Percentiles rank a stretch among this genome's conserved stretches.
Evolutionary conservation across 306 rosid genomes (phyloP).

Genomic region (Quercus ilex): DNA sequence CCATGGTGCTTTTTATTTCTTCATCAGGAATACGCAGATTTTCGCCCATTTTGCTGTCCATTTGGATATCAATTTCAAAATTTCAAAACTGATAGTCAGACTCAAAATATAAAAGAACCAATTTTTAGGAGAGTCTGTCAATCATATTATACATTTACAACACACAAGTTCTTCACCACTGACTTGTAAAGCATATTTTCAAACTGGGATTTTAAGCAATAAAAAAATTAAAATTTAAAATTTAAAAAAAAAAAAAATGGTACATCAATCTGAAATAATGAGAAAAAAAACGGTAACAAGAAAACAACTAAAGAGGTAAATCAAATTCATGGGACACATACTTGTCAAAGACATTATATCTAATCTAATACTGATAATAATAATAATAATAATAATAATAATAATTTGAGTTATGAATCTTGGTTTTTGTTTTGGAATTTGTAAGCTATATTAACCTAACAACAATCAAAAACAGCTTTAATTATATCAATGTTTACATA

Average conservation of each 20-base stretch:
- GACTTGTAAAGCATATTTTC: not conserved
- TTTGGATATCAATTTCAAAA: slow-evolving; percentile 2
- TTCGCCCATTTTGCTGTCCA: slow-evolving; percentile 41
- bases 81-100: not conserved
- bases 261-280: not conserved
- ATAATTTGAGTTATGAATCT: not conserved
- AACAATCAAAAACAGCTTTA: not conserved
- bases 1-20: slow-evolving; percentile 20
- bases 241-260: not conserved
- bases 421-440: not conserved
- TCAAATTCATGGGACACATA: not conserved
- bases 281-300: not conserved
- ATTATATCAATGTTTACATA: too few species aligned
- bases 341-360: not conserved
- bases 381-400: not conserved
- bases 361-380: not conserved
- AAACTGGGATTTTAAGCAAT: not conserved
- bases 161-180: not conserved
- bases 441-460: not conserved
- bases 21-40: slow-evolving; percentile 22
- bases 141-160: not conserved
- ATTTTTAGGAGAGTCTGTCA: not conserved
- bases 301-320: not conserved
- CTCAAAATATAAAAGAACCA: slow-evolving; percentile 10
- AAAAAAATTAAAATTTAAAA: too few species aligned